Base-by-base conservation (phyloP, 495 filamentous ascomycete genomes). In the Paragyromitra xinjiangensis region DNA sequence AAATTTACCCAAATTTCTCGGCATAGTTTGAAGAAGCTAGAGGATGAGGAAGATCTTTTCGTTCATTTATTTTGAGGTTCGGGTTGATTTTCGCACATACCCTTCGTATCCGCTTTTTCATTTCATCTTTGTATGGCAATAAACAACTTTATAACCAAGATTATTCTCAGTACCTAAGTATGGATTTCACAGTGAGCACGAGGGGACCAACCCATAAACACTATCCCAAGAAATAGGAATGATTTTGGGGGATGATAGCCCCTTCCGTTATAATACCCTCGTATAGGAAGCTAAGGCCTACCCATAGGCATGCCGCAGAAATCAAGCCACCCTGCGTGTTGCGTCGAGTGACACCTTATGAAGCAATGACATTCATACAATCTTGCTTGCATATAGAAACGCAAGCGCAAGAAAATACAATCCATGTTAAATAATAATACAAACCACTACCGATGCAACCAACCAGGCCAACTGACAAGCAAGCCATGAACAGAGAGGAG, bases 1-100 rank as follows among this genome's bases (percentile, higher is more conserved):
- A 83, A 45, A 68, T 75, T 16, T 83, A 83, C 67, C 76, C 77
- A n/a, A 48, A 63, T 6, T 55, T 71, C n/a, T 62, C 55, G 3
- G 3, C 39, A 34, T 73, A 77, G n/a, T 39, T 53, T 44, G 37
- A 16, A 39, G 6, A 51, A 9, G 45, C 19, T 64, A 9, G n/a
- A n/a, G 62, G 8, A 29, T 24, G 3, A 3, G 29, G 29, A 40
- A 22, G 1, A 44, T 45, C 9, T 29, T 2, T 39, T 29, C 9
- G 7, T 62, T 62, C 16, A n/a, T 3, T 29, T 29, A 34, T 34
- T 34, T 34, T 0, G 3, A 34, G 29, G 4, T 34, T 3, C 29
- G 3, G 29, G 2, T 29, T 37, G 11, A n/a, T 1, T 24, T 55
- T 55, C 19, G 51, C 22, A 34, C 29, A 34, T 26, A n/a, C 40